Evolutionary conservation across 768 basidiomycete genomes (phyloP).

Genomic region (Xerocomus spinulosus): DNA sequence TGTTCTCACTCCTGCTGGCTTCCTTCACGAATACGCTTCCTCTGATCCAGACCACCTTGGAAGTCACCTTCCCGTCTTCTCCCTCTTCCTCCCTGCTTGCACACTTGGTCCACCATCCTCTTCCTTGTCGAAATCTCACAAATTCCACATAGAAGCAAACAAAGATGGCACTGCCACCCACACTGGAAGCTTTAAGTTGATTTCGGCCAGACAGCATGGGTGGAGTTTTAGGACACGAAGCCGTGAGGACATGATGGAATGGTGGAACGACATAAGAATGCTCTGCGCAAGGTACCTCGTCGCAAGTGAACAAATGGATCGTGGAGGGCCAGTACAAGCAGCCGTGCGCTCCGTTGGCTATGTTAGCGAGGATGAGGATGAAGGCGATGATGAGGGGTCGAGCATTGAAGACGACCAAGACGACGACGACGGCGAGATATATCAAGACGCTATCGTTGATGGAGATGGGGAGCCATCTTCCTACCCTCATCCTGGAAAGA

Average conservation of each 20-base stretch:
- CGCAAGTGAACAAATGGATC: constrained; percentile 88
- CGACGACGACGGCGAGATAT: constrained; percentile 50
- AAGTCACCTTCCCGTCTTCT: constrained; percentile 65
- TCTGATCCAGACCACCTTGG: constrained; percentile 60
- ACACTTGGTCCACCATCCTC: constrained; percentile 89
- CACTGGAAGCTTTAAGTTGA: constrained; percentile 48
- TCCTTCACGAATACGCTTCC: constrained; percentile 85
- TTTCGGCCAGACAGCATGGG: constrained; percentile 47
- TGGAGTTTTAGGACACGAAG: constrained; percentile 89
- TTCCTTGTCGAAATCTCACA: constrained; percentile 68
- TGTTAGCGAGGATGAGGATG: constrained; percentile 70
- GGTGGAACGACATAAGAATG: constrained; percentile 99
- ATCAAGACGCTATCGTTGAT: constrained; percentile 33
- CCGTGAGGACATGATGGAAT: constrained; percentile 98
- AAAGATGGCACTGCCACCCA: constrained; percentile 72
- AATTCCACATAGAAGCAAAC: constrained; percentile 95
- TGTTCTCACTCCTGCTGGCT: constrained; percentile 92
- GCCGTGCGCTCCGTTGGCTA: constrained; percentile 90
- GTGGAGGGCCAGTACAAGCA: constrained; percentile 87
- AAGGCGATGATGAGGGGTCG: constrained; percentile 54
- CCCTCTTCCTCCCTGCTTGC: constrained; percentile 89
- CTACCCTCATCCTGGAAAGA: constrained; percentile 49
- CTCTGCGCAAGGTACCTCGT: constrained; percentile 91
- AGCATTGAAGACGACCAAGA: constrained; percentile 42
- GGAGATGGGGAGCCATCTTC: constrained; percentile 56